Base-by-base conservation (phyloP, 1,284 basidiomycete species). In the Heterobasidion annosum region DNA sequence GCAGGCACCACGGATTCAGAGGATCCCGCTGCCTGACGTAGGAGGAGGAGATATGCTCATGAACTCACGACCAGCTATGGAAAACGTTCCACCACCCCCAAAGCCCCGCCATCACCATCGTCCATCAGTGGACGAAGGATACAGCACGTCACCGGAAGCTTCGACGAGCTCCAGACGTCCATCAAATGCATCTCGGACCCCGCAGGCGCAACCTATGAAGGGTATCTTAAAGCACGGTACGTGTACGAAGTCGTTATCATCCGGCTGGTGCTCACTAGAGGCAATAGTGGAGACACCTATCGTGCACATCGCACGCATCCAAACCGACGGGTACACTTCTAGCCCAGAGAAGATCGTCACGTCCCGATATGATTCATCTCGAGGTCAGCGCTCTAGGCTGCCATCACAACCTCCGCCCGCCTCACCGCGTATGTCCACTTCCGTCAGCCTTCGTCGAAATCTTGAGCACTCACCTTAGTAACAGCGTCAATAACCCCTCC, bases 21-120 rank as follows among this genome's bases (percentile, higher is more conserved):
- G 59, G 42, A 59, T 65, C 18, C 61, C 65, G 43, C 62, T 68
- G 19, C 62, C 68, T 16, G 67, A 68, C 47, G 60, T 67, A 48
- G 61, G 55, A 48, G 59, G 54, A 54, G 34, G 45, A 15, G 57
- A 55, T 56, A 51, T 57, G 56, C 56, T 52, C 7, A 32, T 15
- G n/a, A 13, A 35, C n/a, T 33, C 51, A n/a, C 19, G 25, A 34
- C 15, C 35, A 6, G 15, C 33, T 35, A 16, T n/a, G 35, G 19
- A 10, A 40, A 25, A 16, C 52, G 6, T 15, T 8, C 18, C 18
- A 13, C 12, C n/a, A 33, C 32, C 49, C 13, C 8, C 40, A n/a
- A 35, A 37, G n/a, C 25, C 61, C 8, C 58, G 57, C 56, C 51
- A 15, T 45, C 51, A 59, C 59, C 54, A 53, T 47, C 19, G 57